Evolutionary conservation across 1,284 basidiomycete genomes (phyloP), one percentile per base, ranked within the genome.

Genomic region (Exobasidium rhododendri): DNA sequence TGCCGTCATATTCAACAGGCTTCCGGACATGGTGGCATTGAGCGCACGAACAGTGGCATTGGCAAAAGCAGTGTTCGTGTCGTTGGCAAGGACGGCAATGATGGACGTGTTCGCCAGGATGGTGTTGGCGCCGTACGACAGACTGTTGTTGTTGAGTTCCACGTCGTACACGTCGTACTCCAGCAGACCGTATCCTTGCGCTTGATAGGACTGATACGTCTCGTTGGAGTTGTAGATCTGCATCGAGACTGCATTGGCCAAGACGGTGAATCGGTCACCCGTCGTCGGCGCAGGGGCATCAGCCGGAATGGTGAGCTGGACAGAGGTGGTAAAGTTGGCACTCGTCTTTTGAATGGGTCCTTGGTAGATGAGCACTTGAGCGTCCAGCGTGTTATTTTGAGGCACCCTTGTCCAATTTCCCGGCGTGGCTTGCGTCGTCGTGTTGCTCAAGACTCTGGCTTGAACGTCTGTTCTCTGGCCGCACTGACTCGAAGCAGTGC

Each of bases 401-500:
- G 88, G 86, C 47, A 98, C 62, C 20, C 65, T 61, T 0, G 43
- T 49, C 22, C 43, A 35, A 29, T 47, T 64, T 43, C 64, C 81
- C 13, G 47, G 47, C 14, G 22, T 50, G 0, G 84, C 87, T 20
- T 84, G 85, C 20, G 88, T 86, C 68, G 82, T 86, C 0, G 90
- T 88, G 26, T 65, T 63, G 7, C 92, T 90, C 80, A 90, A 91
- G 20, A 96, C 87, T 3, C 87, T 88, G 60, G 94, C 85, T 68
- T 88, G 84, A 55, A 97, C 91, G 0, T 86, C 86, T 0, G 93
- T 96, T 14, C 96, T 87, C 26, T 84, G 81, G 22, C 80, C 82
- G 76, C 94, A 98, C 74, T 94, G 89, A 64, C 88, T 86, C 71
- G 92, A 85, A 61, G 87, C 82, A 2, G 82, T 82, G 81, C 94